Evolutionary conservation across 2,329 filamentous ascomycete genomes (phyloP).

Genomic region (Fusarium sterilihyphosum): DNA sequence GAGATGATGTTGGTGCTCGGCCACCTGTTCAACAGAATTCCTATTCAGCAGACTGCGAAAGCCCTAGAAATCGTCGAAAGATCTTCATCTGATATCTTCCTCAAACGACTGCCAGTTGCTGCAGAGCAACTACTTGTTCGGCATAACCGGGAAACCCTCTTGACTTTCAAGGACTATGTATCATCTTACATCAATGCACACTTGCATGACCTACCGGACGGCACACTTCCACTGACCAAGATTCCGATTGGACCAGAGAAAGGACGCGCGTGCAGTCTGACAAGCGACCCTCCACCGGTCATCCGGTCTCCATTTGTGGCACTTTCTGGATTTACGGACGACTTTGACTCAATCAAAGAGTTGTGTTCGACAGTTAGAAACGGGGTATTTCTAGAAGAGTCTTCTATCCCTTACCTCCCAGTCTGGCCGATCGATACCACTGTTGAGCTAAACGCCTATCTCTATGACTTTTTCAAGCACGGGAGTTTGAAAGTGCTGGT

Average conservation of each 20-base stretch:
- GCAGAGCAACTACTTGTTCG: slow-evolving; percentile 65
- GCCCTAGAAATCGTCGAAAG: slow-evolving; percentile 54
- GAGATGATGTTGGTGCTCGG: slow-evolving; percentile 73
- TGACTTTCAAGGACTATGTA: slow-evolving; percentile 75
- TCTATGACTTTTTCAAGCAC: slow-evolving; percentile 83
- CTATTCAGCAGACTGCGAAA: slow-evolving; percentile 56
- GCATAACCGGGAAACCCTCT: slow-evolving; percentile 73
- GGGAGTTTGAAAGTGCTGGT: slow-evolving; percentile 70
- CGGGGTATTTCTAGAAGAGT: slow-evolving; percentile 79
- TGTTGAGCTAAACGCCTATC: slow-evolving; percentile 69
- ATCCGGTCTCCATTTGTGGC: slow-evolving; percentile 76
- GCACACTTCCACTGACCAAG: slow-evolving; percentile 67
- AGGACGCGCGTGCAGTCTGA: neutral
- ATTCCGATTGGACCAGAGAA: slow-evolving; percentile 52
- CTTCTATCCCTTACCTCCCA: slow-evolving; percentile 75
- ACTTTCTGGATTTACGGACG: slow-evolving; percentile 74
- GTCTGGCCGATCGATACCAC: slow-evolving; percentile 66
- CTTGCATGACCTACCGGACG: slow-evolving; percentile 59
- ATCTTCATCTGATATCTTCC: slow-evolving; percentile 70
- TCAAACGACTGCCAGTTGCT: slow-evolving; percentile 69
- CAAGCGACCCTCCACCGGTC: slow-evolving; percentile 45
- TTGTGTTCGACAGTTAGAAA: slow-evolving; percentile 72
- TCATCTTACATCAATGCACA: slow-evolving; percentile 72
- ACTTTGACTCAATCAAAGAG: slow-evolving; percentile 72
- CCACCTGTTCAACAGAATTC: slow-evolving; percentile 74